Evolutionary conservation across 306 rosid genomes (phyloP), one percentile per base, ranked within the genome.

Genomic region (Abrus precatorius): DNA sequence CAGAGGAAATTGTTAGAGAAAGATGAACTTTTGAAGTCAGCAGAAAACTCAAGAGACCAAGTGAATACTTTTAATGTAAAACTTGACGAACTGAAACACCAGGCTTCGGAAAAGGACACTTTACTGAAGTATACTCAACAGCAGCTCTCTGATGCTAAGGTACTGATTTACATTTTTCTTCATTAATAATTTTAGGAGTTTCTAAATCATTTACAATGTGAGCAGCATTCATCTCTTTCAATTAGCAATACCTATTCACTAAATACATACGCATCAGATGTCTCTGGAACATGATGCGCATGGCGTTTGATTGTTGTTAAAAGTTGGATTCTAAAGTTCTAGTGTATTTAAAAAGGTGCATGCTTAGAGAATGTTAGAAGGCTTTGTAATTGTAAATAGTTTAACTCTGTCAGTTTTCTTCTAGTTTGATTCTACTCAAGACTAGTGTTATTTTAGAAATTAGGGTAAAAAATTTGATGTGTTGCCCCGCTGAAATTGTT

Each of bases 141-240:
- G 55, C 93, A 92, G 66, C 91, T 96, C 27, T 85, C 93, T 80
- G 99, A 95, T 86, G 87, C 93, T 62, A 93, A 93, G 98, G 99
- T 93, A 75, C 74, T 13, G 20, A 36, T 64, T 20, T 77, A 30
- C 82, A 34, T 40, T 2, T 44, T 33, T 47, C 36, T 48, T 27
- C n/a, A 74, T 66, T 60, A 68, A n/a, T 52, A 59, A 64, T 79
- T 79, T 75, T 64, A 49, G 33, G 20, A 38, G 65, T 69, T 60
- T 57, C 53, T 4, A 76, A 36, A 38, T 70, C n/a, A 34, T 70
- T 66, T 9, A 55, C 13, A 1, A 10, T 80, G 38, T 50, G 32
- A 48, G 80, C 32, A 32, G 11, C 50, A 71, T 32, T 55, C 63
- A 57, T 61, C 69, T 13, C 54, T 64, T 71, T 20, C 7, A 28